These are phyloP conservation scores for Fusarium pseudoanthophilum DNA, from an alignment of 2,329 filamentous ascomycete species.

Conservation along the genomic window DNA sequence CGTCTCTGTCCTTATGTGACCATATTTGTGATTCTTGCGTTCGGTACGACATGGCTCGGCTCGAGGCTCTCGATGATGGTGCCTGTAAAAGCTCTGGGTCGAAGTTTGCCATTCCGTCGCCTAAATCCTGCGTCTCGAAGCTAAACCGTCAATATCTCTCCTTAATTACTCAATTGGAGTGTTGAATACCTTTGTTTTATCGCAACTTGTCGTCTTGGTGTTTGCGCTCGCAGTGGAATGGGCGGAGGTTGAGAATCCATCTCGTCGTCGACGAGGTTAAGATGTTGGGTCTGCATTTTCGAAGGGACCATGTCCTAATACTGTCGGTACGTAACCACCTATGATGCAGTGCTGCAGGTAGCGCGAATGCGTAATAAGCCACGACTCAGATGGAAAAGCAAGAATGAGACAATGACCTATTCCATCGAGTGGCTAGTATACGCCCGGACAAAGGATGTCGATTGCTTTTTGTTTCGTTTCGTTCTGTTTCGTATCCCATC, in stretches of 20 bases:
- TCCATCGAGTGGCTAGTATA: neutral
- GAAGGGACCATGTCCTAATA: neutral
- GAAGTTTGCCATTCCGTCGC: conserved; percentile 20
- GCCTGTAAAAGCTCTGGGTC: conserved; percentile 9
- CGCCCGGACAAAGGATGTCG: neutral
- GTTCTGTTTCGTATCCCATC: neutral
- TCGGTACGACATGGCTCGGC: conserved; percentile 25
- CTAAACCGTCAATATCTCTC: neutral
- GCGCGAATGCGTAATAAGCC: neutral
- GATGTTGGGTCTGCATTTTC: conserved; percentile 18
- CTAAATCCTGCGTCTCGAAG: conserved; percentile 25
- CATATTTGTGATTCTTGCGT: conserved; percentile 21
- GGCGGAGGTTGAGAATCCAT: conserved; percentile 13
- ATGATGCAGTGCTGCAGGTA: neutral
- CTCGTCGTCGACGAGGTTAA: conserved; percentile 25
- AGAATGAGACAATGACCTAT: neutral
- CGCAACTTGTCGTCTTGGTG: conserved; percentile 9
- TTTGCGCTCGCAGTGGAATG: conserved; percentile 7
- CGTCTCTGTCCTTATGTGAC: conserved; percentile 27
- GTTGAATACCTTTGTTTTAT: conserved; percentile 10
- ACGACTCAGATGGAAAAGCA: neutral
- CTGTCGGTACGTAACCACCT: neutral
- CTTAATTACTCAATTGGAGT: too few relatives aligned
- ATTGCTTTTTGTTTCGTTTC: conserved; percentile 5
- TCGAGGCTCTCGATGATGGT: conserved; percentile 29